A percentile compares a stretch with the other conserved stretches of the same genome.
Evolutionary conservation across 2,329 filamentous ascomycete genomes (phyloP).

Genomic region (Cladosporium sp.): DNA sequence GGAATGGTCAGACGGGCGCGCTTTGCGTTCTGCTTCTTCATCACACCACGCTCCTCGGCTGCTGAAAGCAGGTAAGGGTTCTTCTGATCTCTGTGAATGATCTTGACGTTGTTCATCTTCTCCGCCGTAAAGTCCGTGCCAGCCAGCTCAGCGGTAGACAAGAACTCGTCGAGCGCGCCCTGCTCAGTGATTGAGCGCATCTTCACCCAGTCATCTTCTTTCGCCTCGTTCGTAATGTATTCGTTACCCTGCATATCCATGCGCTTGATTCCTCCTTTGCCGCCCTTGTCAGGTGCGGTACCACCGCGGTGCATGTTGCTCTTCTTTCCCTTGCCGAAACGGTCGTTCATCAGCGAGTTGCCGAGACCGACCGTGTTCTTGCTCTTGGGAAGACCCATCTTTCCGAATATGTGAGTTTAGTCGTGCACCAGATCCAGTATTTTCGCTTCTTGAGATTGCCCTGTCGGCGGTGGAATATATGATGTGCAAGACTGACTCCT

Average conservation of each 20-base stretch:
- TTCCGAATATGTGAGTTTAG: conserved; percentile 14
- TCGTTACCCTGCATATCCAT: conserved; percentile 34
- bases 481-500: not conserved
- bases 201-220: conserved; percentile 96
- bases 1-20: conserved; percentile 77
- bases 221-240: conserved; percentile 85
- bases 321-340: conserved; percentile 90
- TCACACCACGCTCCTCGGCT: conserved; percentile 69
- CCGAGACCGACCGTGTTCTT: conserved; percentile 93
- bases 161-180: conserved; percentile 90
- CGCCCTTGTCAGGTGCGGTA: conserved; percentile 52
- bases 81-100: conserved; percentile 92
- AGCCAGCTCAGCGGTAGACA: conserved; percentile 92
- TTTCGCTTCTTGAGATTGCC: not conserved
- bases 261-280: conserved; percentile 47
- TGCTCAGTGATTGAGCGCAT: conserved; percentile 99
- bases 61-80: conserved; percentile 89
- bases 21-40: conserved; percentile 79
- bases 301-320: conserved; percentile 69
- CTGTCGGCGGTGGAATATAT: not conserved
- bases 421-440: not conserved
- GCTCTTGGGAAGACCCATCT: conserved; percentile 78
- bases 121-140: conserved; percentile 98
- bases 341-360: conserved; percentile 97
- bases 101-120: conserved; percentile 98